Base-by-base conservation (phyloP, 2,329 filamentous ascomycete species). In the Stenocarpella maydis region DNA sequence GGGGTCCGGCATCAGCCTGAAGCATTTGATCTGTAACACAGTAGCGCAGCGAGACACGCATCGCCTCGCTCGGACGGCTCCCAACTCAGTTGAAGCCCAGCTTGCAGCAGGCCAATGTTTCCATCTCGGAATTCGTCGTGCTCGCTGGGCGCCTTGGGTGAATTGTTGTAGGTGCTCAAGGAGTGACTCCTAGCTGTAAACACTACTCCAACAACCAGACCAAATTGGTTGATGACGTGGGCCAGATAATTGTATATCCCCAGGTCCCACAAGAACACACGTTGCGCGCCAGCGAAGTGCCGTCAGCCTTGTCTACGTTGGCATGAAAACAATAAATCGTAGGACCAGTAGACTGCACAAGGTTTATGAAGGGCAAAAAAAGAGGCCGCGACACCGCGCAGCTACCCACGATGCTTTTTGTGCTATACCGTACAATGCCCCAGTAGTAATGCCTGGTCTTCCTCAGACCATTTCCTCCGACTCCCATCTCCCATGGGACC, bases 351-450 rank as follows among this genome's bases (percentile, higher is more conserved):
- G 15, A 49, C n/a, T 6, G 52, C 41, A 58, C 52, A 45, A 39
- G 9, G 28, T 39, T 67, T 67, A 41, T 67, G 54, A 15, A 8
- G 41, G n/a, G 28, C 65, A 19, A 34, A 63, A n/a, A 54, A 39
- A 49, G 31, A 21, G 54, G 43, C 37, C 45, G 45, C 60, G 26
- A 43, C 37, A 65, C 52, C 28, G 31, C 28, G 43, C 45, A 53
- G 28, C 39, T 47, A 67, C 41, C 24, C 39, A 17, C 26, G 45
- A 34, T 43, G 47, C 28, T 58, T 69, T n/a, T 45, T 49, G 50
- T 49, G 61, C 61, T 50, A 50, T 61, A 61, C 41, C 50, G 47
- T 60, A 69, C 53, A n/a, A 63, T 66, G 60, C 31, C 39, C 28
- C 31, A 9, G 49, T 50, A 66, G 43, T 43, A 66, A 71, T 53